Evolutionary conservation across 306 rosid species (phyloP).

Genomic region (Glycine tomentella): DNA sequence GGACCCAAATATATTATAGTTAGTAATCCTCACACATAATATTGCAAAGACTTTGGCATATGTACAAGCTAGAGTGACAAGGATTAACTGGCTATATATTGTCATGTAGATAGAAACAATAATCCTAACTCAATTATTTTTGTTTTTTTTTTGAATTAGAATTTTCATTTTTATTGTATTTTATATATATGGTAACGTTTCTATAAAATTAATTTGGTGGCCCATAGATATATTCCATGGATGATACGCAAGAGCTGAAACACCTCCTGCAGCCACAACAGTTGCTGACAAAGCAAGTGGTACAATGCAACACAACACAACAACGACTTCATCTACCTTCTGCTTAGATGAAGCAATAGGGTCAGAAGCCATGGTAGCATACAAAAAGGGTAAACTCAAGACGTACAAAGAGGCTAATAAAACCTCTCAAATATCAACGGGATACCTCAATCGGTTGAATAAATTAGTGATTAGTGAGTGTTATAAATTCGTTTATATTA

Average conservation of each 20-base stretch:
- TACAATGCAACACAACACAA: not conserved
- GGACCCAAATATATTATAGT: too few species aligned
- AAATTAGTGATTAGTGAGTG: too few species aligned
- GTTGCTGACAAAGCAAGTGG: not conserved
- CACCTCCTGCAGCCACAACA: too few species aligned
- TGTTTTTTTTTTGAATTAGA: too few species aligned
- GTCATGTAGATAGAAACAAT: not conserved
- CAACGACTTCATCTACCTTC: not conserved
- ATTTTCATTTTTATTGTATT: too few species aligned
- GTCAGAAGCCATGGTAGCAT: not conserved
- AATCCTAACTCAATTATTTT: not conserved
- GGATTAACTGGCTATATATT: not conserved
- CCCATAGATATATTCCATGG: not conserved
- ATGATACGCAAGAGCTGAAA: not conserved
- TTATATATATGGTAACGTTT: not conserved
- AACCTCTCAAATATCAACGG: too few species aligned
- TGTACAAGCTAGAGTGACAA: not conserved
- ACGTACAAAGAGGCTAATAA: too few species aligned
- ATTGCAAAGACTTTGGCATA: too few species aligned
- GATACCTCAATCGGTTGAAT: too few species aligned
- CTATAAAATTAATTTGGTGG: not conserved
- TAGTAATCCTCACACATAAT: not conserved
- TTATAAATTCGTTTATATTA: too few species aligned
- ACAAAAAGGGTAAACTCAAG: not conserved
- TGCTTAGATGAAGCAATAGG: not conserved